Conservation (phyloP, 768 basidiomycete species). For the Suillus tomentosus region DNA sequence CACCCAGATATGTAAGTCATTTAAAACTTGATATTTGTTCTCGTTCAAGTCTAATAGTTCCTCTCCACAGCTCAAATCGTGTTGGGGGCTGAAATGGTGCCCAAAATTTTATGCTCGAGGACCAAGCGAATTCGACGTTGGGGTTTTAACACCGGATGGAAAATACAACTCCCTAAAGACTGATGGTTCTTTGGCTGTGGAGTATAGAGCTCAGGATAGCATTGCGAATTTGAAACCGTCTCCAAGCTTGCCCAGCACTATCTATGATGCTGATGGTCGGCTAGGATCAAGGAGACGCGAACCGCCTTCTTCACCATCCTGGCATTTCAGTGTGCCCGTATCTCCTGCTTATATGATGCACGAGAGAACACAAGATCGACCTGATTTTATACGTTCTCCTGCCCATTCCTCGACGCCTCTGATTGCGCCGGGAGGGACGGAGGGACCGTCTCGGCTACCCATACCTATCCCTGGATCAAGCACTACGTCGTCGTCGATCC, state of each 20-base stretch:
- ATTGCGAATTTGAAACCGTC: neutral
- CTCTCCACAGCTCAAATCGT: slow-evolving; percentile 24
- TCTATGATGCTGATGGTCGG: neutral
- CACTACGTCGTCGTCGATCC: neutral
- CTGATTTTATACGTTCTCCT: neutral
- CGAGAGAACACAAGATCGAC: neutral
- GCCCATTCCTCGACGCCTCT: neutral
- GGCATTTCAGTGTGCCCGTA: neutral
- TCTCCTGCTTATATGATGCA: neutral
- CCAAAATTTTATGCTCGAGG: slow-evolving; percentile 25
- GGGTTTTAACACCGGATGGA: slow-evolving; percentile 4
- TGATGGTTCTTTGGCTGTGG: neutral
- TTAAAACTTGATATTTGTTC: neutral
- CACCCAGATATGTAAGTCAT: slow-evolving; percentile 30
- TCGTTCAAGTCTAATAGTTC: neutral
- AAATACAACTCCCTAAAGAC: neutral
- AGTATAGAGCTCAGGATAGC: neutral
- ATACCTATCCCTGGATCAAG: neutral
- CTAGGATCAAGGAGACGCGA: neutral
- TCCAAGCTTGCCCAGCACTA: neutral
- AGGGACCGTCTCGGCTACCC: neutral
- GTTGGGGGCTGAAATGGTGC: slow-evolving; percentile 37
- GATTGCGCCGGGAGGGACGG: neutral
- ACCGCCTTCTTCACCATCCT: neutral
- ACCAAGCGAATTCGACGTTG: slow-evolving; percentile 21